Evolutionary conservation across 2,329 filamentous ascomycete species (phyloP), one percentile per base, ranked within the genome.

Genomic region (Colletotrichum cordylinicola): DNA sequence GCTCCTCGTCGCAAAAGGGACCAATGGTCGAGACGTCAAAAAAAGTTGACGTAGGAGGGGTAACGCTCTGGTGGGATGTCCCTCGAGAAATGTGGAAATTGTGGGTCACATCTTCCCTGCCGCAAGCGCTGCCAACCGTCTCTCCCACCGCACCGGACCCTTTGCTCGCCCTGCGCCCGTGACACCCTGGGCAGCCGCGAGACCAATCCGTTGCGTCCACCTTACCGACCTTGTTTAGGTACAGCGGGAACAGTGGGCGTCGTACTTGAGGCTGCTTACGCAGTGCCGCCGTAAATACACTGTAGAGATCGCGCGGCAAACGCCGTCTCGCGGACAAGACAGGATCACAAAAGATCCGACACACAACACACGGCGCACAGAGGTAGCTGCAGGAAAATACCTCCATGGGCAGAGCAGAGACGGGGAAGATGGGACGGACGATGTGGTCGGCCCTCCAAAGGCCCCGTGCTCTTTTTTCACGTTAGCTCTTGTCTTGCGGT

Each of bases 41-140:
- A 69, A 69, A 65, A 60, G 58, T 76, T 76, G 74, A 76, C 74
- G 74, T 76, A 76, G 70, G 74, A 76, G 74, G 74, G 74, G 74
- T 76, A 76, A 66, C 65, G 70, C 43, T 69, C 37, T 65, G 74
- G 74, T 76, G 74, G 74, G 58, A 76, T 69, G 74, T 58, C 43
- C 64, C n/a, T 70, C 35, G 33, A 39, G 67, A 48, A 37, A 24
- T 66, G 18, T 56, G 55, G 62, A 48, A 52, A 21, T 43, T 62
- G 27, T 33, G 56, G 67, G 56, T 27, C 24, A 18, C 37, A 9
- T 13, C 64, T 43, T 48, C 74, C 74, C 70, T 76, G 70, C 64
- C 48, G 31, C 58, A 66, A 72, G 62, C 29, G 70, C 74, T 73
- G 70, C 70, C 74, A 74, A 69, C 70, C 64, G 74, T 73, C 33